Percentiles rank a stretch among this genome's conserved stretches.
Evolutionary conservation across 257 asterid species (phyloP).

Genomic region (Capsicum pubescens): DNA sequence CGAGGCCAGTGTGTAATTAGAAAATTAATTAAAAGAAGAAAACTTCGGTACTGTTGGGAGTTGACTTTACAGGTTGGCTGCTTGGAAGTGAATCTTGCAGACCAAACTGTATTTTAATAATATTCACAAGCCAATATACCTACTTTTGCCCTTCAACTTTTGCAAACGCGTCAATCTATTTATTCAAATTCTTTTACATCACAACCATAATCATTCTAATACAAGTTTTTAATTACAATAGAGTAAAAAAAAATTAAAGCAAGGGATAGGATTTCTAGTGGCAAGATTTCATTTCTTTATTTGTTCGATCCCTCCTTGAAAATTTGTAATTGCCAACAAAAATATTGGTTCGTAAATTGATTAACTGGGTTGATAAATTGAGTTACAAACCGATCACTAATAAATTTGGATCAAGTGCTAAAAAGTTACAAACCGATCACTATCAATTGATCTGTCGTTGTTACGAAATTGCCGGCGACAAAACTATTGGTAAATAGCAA

Average conservation of each 20-base stretch:
- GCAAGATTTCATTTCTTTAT: not conserved
- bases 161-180: not conserved
- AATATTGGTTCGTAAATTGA: not conserved
- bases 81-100: slow-evolving; percentile 27
- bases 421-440: not conserved
- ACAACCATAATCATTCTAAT: not conserved
- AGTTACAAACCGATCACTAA: not conserved
- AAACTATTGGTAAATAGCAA: not conserved
- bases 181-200: not conserved
- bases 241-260: not conserved
- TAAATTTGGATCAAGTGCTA: not conserved
- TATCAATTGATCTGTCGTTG: not conserved
- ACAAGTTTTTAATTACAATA: not conserved
- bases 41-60: slow-evolving; percentile 62
- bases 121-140: slow-evolving; percentile 29
- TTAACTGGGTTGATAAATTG: not conserved
- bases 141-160: slow-evolving; percentile 7
- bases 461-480: not conserved
- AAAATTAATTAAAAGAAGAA: slow-evolving; percentile 43
- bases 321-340: not conserved
- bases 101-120: slow-evolving; percentile 33
- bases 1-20: not conserved
- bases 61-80: slow-evolving; percentile 77
- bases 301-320: not conserved
- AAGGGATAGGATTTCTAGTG: not conserved